Conservation (phyloP, 2,329 filamentous ascomycete genomes). For the Ceratocystis harringtonii region DNA sequence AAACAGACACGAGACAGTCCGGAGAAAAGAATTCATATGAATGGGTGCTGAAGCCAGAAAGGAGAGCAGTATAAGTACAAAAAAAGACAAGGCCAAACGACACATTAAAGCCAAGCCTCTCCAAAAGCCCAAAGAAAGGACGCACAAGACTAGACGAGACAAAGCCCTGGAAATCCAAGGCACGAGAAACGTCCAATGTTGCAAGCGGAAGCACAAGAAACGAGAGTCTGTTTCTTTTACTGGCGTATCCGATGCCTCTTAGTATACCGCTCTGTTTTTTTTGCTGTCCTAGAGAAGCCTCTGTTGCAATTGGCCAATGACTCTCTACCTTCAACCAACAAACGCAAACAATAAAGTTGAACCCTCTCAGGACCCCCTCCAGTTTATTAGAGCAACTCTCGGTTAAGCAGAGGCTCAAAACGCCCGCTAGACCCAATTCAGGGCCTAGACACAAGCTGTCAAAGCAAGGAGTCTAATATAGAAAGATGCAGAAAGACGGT, state of each 20-base stretch:
- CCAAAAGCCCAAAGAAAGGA: neutral
- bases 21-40: neutral
- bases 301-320: neutral
- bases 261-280: too few relatives aligned
- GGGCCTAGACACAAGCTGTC: neutral
- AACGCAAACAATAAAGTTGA: neutral
- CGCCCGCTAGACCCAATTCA: neutral
- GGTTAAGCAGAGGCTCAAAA: neutral
- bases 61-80: neutral
- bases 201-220: neutral
- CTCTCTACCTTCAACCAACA: neutral
- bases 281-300: too few relatives aligned
- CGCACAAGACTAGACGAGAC: neutral
- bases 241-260: too few relatives aligned
- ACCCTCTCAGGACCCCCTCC: neutral
- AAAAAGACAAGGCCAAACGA: neutral
- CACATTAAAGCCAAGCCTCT: neutral
- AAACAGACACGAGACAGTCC: slow-evolving; percentile 2
- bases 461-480: neutral
- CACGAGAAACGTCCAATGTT: neutral
- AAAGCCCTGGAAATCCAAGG: neutral
- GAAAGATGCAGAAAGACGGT: too few relatives aligned
- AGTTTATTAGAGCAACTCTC: neutral
- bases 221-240: too few relatives aligned
- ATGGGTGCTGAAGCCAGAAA: neutral